Base-by-base conservation (phyloP, 2,329 filamentous ascomycete genomes). In the Alternaria burnsii region DNA sequence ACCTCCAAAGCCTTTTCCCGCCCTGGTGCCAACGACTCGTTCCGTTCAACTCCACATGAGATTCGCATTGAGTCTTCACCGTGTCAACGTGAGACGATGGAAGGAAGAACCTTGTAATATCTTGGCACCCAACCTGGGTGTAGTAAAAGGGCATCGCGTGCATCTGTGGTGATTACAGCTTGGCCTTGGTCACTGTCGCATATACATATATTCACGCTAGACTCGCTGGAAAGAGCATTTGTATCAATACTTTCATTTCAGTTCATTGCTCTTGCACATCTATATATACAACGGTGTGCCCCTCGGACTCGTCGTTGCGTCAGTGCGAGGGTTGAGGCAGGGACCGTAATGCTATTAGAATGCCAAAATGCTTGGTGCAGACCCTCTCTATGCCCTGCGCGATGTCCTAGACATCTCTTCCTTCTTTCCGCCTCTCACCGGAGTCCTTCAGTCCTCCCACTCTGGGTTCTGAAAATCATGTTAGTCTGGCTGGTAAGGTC, bases 401-500 rank as follows among this genome's bases (percentile, higher is more conserved):
- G 46, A 20, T 38, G 32, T 38, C 46, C 9, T 11, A 22, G 46
- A 38, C 55, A 52, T 53, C 20, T 38, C 34, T 32, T 58, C 42
- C 51, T 57, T 44, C 26, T 40, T 40, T 58, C 14, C 43, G 26
- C 30, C 36, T 48, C 52, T 30, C 20, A 48, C 20, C 44, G 26
- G 24, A 14, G 8, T 38, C 47, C 28, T 57, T 78, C 69, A 80
- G 55, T 79, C 79, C 66, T 81, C 72, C 81, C 81, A 83, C 47
- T 82, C 80, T 26, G 81, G 80, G 63, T 83, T 83, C 80, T 82
- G 58, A 22, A 7, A 47, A 12, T 20, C n/a, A 5, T 16, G 58
- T 74, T 63, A 69, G 69, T 22, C 44, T 26, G 5, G 12, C 58
- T 62, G 22, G 50, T 28, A 6, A n/a, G 44, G 48, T 38, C 10